phyloP scores from a whole-genome alignment of 345 rosid genomes.

The Chamaenerion angustifolium region DNA sequence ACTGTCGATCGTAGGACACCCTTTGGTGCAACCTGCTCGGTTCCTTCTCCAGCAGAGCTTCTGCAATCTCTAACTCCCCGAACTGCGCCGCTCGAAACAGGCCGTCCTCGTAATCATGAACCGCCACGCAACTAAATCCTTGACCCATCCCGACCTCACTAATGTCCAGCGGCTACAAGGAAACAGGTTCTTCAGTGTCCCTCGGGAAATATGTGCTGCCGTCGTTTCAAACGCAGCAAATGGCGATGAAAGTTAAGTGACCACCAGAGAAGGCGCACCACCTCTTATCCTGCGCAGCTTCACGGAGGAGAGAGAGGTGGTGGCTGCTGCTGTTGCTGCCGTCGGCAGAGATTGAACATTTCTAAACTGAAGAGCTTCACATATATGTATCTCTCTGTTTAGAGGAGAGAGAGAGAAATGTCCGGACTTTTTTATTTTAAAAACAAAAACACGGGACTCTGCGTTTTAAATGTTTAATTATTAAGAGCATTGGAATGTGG shows the following conservation, averaged over 20 bases:
- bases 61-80: constrained; percentile 45
- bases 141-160: constrained; percentile 55
- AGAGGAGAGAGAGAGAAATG: neutral
- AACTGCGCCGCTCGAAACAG: constrained; percentile 63
- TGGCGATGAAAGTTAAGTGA: neutral
- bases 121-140: constrained; percentile 65
- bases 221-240: no score
- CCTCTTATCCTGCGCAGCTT: constrained; percentile 2
- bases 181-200: no score
- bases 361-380: neutral
- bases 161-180: no score
- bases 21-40: constrained; percentile 40
- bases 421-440: neutral
- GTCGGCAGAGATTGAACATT: neutral
- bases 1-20: constrained; percentile 73
- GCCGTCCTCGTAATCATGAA: constrained; percentile 36
- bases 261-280: neutral
- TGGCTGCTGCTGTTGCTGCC: neutral
- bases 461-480: neutral
- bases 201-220: no score
- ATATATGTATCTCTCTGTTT: neutral
- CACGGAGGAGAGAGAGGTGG: neutral
- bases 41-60: constrained; percentile 34
- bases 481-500: neutral
- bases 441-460: neutral